Conservation (phyloP, 139 green algal species). For the Micractinium conductrix region DNA sequence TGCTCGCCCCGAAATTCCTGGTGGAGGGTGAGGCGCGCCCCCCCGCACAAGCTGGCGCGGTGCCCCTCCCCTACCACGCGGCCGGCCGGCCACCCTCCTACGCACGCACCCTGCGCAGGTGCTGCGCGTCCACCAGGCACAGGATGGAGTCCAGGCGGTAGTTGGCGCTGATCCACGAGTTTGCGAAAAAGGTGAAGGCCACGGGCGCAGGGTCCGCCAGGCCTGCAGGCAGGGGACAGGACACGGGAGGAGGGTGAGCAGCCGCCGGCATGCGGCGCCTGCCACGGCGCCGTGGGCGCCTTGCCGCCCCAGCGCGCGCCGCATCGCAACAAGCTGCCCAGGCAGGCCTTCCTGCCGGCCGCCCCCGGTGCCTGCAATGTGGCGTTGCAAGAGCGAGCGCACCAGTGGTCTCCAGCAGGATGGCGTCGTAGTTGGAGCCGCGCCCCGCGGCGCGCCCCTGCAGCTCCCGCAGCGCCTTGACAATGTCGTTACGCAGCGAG, state of each 20-base stretch:
- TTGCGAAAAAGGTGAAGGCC: slow-evolving; percentile 89
- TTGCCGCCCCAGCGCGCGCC: no score
- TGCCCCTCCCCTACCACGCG: neutral
- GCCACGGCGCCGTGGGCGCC: no score
- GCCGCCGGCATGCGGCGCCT: no score
- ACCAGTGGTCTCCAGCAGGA: slow-evolving; percentile 90
- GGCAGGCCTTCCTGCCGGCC: no score
- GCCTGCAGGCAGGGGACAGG: no score
- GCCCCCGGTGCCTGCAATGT: no score
- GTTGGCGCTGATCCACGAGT: slow-evolving; percentile 80
- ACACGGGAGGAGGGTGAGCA: no score
- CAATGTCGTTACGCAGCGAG: slow-evolving; percentile 84
- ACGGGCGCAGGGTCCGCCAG: slow-evolving; percentile 87
- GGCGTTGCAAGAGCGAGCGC: no score
- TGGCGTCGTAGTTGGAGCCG: slow-evolving; percentile 58
- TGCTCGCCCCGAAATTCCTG: no score
- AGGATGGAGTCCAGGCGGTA: slow-evolving; percentile 84
- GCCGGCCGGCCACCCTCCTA: no score
- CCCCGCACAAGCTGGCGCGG: neutral
- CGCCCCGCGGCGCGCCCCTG: slow-evolving; percentile 40
- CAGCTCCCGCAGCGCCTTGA: slow-evolving; percentile 79
- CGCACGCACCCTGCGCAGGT: slow-evolving; percentile 46
- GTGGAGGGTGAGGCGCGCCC: neutral
- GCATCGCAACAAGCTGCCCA: no score
- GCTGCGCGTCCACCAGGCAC: slow-evolving; percentile 79